Base-by-base conservation (phyloP, 768 basidiomycete genomes). In the Pluteus cervinus region DNA sequence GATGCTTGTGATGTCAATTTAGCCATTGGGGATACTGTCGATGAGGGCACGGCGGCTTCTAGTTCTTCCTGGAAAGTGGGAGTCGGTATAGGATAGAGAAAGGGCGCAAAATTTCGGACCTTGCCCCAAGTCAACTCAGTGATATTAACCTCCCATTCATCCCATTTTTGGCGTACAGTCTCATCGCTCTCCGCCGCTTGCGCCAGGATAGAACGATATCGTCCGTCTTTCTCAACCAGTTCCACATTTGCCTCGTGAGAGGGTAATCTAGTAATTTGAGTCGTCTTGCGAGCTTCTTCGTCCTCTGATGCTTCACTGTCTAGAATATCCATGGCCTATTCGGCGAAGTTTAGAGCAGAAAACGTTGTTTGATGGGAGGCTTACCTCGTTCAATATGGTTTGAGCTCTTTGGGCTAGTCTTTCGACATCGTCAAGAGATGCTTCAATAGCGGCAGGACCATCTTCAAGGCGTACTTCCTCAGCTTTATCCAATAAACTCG, bases 301-400 rank as follows among this genome's bases (percentile, higher is more conserved):
- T 91, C 87, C 52, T 89, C 86, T 10, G 83, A 84, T 11, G 85
- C 86, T 58, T 96, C 93, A 29, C 75, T 78, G 48, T 94, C 91
- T n/a, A 99, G 62, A 15, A 93, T 77, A 49, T 91, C 90, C 66
- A 91, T 73, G 0, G 89, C 79, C 92, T 96, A 40, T n/a, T n/a
- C 7, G 24, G 24, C 16, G 24, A 18, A 12, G 36, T 41, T 25
- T 35, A 24, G 30, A 18, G 12, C 36, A 24, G n/a, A 23, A 39
- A 21, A 7, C 31, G 9, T 8, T 2, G 31, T 39, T 10, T 8
- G 36, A 36, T 22, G 12, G n/a, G 24, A 41, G 33, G 20, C 28
- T 44, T 49, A 89, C 93, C 69, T 96, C 89, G 34, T 88, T 75
- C 15, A 97, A 51, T 12, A 86, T 62, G 14, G 68, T 60, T 39